A percentile compares a stretch with the other conserved stretches of the same genome.
Conservation (phyloP, 2,329 filamentous ascomycete species). For the Paracorniculantispora psalliotae region DNA sequence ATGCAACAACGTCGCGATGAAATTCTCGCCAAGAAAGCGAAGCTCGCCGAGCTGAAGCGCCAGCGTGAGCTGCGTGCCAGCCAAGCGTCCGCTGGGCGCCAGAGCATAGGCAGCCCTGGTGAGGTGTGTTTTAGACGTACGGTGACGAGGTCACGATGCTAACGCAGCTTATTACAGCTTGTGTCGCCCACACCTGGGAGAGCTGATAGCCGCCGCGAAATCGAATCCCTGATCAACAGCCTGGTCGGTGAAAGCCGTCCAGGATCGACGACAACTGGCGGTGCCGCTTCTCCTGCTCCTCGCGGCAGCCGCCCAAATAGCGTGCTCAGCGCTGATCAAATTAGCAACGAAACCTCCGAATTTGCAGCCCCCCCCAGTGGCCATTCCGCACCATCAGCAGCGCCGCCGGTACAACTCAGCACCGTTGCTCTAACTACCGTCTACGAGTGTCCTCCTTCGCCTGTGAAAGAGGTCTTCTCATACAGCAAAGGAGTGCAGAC, state of each 20-base stretch:
- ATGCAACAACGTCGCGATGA: slow-evolving; percentile 88
- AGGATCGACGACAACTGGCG: slow-evolving; percentile 58
- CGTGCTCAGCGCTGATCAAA: slow-evolving; percentile 73
- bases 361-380: slow-evolving; percentile 43
- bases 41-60: slow-evolving; percentile 91
- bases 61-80: slow-evolving; percentile 80
- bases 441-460: slow-evolving; percentile 73
- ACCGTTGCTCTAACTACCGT: slow-evolving; percentile 70
- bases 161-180: slow-evolving; percentile 32
- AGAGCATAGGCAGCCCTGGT: slow-evolving; percentile 61
- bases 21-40: slow-evolving; percentile 93
- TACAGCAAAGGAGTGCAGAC: slow-evolving; percentile 98
- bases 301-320: slow-evolving; percentile 79
- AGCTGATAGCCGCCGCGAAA: slow-evolving; percentile 64
- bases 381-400: slow-evolving; percentile 32
- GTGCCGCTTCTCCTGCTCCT: slow-evolving; percentile 59
- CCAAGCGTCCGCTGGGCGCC: slow-evolving; percentile 65
- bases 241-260: slow-evolving; percentile 76
- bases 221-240: slow-evolving; percentile 80
- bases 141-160: slow-evolving; percentile 14
- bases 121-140: slow-evolving; percentile 54
- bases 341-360: slow-evolving; percentile 71
- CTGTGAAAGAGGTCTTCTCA: slow-evolving; percentile 79
- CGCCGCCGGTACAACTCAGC: slow-evolving; percentile 59
- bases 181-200: slow-evolving; percentile 66